These are phyloP conservation scores for Verticillium nonalfalfae DNA, from an alignment of 2,329 filamentous ascomycete genomes.

Conservation along the genomic window DNA sequence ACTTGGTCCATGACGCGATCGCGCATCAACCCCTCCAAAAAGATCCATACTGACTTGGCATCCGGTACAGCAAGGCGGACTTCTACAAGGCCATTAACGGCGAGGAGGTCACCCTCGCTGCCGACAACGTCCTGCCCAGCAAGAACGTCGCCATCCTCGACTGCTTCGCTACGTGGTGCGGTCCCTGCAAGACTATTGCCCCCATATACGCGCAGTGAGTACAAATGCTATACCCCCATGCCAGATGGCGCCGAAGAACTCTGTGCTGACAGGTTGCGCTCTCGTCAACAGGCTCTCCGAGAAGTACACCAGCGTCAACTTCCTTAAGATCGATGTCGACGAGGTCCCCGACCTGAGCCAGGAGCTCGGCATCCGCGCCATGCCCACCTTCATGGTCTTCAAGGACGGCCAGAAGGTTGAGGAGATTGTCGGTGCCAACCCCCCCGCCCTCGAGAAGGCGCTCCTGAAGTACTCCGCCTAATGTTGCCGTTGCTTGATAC, in stretches of 20 bases:
- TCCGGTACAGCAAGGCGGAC: constrained; percentile 44
- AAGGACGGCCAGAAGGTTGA: constrained; percentile 67
- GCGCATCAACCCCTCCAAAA: neutral
- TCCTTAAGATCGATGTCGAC: constrained; percentile 91
- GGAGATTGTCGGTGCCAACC: constrained; percentile 77
- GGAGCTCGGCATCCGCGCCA: constrained; percentile 76
- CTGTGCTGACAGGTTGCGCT: neutral
- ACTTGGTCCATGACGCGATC: neutral
- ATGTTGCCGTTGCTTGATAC: neutral
- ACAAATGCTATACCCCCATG: neutral
- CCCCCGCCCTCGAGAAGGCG: constrained; percentile 52
- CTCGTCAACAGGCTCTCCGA: constrained; percentile 42
- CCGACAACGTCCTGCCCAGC: constrained; percentile 13
- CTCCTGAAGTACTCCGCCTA: constrained; percentile 17
- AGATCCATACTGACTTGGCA: neutral
- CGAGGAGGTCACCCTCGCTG: constrained; percentile 2
- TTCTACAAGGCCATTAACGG: constrained; percentile 49
- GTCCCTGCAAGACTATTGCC: constrained; percentile 87
- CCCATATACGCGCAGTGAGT: constrained; percentile 38
- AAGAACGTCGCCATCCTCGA: constrained; percentile 70
- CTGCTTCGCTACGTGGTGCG: constrained; percentile 87
- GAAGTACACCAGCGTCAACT: constrained; percentile 54
- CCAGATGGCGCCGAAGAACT: neutral
- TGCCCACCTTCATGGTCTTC: constrained; percentile 89
- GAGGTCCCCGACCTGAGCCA: constrained; percentile 67